Base-by-base conservation (phyloP, 192 early-diverging fungal genomes). In the Umbelopsis sp. region DNA sequence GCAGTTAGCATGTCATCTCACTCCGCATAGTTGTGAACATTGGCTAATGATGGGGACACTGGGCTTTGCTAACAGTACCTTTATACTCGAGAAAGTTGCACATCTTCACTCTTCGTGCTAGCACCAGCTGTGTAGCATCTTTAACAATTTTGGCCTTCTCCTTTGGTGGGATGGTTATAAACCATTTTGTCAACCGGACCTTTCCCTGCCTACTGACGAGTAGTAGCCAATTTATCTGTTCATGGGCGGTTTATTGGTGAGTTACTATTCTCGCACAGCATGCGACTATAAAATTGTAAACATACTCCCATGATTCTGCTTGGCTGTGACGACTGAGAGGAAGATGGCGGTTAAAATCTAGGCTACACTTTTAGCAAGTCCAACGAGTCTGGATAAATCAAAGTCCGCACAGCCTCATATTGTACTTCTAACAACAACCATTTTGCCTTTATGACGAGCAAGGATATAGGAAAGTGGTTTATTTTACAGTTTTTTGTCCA, bases 11-110 rank as follows among this genome's bases (percentile, higher is more conserved):
- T 69, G 30, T 13, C 23, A 5, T 66, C 15, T 30, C 27, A 35
- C n/a, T 61, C n/a, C 12, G 27, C 44, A 47, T 44, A 49, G 7
- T 12, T 18, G 13, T 13, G n/a, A n/a, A 35, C 9, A 4, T 20
- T 41, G 52, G 5, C 10, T 44, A 3, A 49, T 58, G 30, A 67
- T 49, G 16, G 12, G 12, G 21, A n/a, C 27, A 61, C 8, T 37
- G 1, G 16, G 23, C 23, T 23, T 16, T 47, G 18, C 21, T 10
- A 16, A n/a, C 35, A 30, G 23, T 74, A 87, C 91, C 92, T 85
- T 96, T 95, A 80, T 96, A 96, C 81, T 99, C 97, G 65, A 99
- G 82, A 71, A 99, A 96, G 76, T 99, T 99, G 84, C 95, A 98
- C 92, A 98, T 97, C 80, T 96, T 96, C 4, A 94, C 88, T 72